Base-by-base conservation (phyloP, 768 basidiomycete genomes). In the Amanita subjunquillea region DNA sequence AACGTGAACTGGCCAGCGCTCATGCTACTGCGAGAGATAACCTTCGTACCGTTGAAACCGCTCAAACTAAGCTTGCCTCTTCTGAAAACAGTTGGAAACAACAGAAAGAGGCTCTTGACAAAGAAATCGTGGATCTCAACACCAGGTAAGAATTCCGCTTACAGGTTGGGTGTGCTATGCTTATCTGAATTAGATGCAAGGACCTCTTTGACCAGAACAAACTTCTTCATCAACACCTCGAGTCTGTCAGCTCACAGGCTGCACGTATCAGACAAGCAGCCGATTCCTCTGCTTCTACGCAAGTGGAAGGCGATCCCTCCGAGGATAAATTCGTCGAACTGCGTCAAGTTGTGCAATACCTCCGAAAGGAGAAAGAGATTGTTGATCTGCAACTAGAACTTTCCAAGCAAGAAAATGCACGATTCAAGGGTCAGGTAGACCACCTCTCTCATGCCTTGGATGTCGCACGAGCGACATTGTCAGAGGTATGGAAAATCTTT, bases 281-380 rank as follows among this genome's bases (percentile, higher is more conserved):
- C 1, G 77, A 80, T 56, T 72, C 82, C 0, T 72, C 77, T 2
- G 57, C 72, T 1, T 65, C 65, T 20, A 56, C 67, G 12, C 55
- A 69, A 12, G 72, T 63, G 4, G 82, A 79, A 41, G 69, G 58
- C 20, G 79, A 79, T 17, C 60, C 65, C 0, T 53, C 67, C 7
- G 80, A 74, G 15, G 80, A 83, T 54, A 85, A 88, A 62, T 57
- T 87, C 8, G 72, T 83, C 0, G 88, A 91, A 57, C 67, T 91
- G 20, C 84, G 86, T 27, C 78, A 85, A 15, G 84, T 91, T 25
- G 82, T 92, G 40, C 76, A 82, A 2, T 93, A 88, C 65, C 70
- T 94, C 32, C 78, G 91, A 39, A 90, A 86, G 61, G 91, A 93
- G 73, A 92, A 94, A 68, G 90, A 93, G 63, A 91, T 94, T 49